A percentile compares a stretch with the other conserved stretches of the same genome.
Evolutionary conservation across 805 yeast genomes (phyloP).

Genomic region (Suhomyces sp.): DNA sequence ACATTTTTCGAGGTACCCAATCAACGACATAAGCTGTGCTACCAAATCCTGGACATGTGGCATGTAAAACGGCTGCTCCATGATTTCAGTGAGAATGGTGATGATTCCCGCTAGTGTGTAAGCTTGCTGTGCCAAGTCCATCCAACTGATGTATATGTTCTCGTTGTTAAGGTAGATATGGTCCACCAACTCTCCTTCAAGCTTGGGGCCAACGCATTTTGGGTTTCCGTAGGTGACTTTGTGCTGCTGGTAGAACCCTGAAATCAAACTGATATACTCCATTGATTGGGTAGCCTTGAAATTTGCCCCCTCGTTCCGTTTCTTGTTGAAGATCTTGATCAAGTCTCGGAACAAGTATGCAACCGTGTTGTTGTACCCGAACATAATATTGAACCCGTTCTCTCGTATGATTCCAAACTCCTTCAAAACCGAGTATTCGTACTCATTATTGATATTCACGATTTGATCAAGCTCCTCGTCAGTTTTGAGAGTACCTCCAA

Average conservation of each 20-base stretch:
- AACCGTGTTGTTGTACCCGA: conserved; percentile 46
- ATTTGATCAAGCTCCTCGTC: conserved; percentile 44
- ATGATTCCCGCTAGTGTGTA: conserved; percentile 34
- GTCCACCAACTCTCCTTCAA: conserved; percentile 20
- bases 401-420: conserved; percentile 40
- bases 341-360: conserved; percentile 37
- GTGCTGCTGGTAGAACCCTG: conserved; percentile 30
- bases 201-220: conserved; percentile 25
- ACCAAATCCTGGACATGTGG: conserved; percentile 35
- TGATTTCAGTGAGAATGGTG: conserved; percentile 33
- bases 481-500: conserved; percentile 54
- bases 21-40: conserved; percentile 21
- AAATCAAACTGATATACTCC: conserved; percentile 23
- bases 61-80: conserved; percentile 27
- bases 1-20: conserved; percentile 20
- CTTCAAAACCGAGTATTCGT: conserved; percentile 34
- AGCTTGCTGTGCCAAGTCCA: conserved; percentile 52
- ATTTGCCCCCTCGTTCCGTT: conserved; percentile 13
- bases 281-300: conserved; percentile 17
- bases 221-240: conserved; percentile 26
- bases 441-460: conserved; percentile 21
- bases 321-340: conserved; percentile 33
- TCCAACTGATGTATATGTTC: conserved; percentile 43
- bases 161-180: conserved; percentile 7
- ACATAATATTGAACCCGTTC: conserved; percentile 48